Percentiles rank a stretch among this genome's conserved stretches.
Evolutionary conservation across 495 filamentous ascomycete genomes (phyloP).

Genomic region (Penicillium manginii): DNA sequence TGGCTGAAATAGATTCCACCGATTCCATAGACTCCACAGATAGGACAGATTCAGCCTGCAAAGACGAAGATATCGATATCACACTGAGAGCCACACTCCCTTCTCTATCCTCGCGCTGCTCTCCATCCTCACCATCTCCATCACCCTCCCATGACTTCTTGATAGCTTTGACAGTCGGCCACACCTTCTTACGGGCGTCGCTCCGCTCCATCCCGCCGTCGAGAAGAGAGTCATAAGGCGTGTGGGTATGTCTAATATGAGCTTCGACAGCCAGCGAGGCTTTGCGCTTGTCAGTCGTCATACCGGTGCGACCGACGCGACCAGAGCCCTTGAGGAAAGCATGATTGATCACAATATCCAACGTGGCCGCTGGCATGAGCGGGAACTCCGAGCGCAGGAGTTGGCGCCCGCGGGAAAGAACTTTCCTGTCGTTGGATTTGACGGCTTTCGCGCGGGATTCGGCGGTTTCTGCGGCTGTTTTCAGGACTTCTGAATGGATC

Average conservation of each 20-base stretch:
- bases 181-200: constrained; percentile 33
- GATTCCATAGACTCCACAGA: background rate
- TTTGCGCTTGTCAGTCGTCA: constrained; percentile 39
- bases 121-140: background rate
- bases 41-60: background rate
- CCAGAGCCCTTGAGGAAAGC: constrained; percentile 56
- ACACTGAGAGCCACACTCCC: background rate
- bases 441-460: constrained; percentile 45
- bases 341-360: constrained; percentile 44
- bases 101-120: background rate
- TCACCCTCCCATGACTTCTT: constrained; percentile 37
- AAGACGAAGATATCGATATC: background rate
- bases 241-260: constrained; percentile 54
- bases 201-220: constrained; percentile 24
- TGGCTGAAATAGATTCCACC: background rate
- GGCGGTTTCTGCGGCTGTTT: constrained; percentile 38
- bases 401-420: constrained; percentile 32
- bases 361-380: constrained; percentile 42
- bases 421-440: constrained; percentile 39
- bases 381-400: constrained; percentile 45
- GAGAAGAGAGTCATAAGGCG: constrained; percentile 49
- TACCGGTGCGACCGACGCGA: constrained; percentile 49
- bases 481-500: constrained; percentile 36
- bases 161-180: constrained; percentile 30
- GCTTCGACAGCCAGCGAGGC: constrained; percentile 52